Conservation (phyloP, 306 rosid genomes). For the Castanea mollissima region DNA sequence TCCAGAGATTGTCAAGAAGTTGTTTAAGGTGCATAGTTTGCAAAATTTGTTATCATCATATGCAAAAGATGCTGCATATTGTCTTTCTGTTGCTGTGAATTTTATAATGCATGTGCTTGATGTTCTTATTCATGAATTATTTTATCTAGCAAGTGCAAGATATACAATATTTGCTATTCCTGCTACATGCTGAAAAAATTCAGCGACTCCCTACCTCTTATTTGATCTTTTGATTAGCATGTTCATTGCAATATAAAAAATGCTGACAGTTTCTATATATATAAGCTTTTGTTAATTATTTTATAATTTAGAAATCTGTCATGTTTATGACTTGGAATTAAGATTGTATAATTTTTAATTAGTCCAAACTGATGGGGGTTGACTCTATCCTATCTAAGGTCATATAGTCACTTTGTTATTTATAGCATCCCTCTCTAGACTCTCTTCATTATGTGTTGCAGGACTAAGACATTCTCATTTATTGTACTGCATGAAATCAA, state of each 20-base stretch:
- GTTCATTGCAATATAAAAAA: neutral
- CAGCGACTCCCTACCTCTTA: neutral
- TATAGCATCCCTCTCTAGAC: neutral
- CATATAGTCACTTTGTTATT: neutral
- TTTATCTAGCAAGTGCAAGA: neutral
- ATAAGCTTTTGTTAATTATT: neutral
- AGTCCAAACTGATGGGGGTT: neutral
- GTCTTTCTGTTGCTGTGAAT: neutral
- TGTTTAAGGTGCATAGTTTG: constrained; percentile 73
- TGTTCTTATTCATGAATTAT: neutral
- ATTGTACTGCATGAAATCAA: neutral
- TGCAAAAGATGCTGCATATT: neutral
- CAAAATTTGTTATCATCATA: neutral
- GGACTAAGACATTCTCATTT: neutral
- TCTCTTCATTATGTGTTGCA: neutral
- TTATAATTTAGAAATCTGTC: neutral
- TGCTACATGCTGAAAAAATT: neutral
- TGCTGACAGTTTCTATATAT: neutral
- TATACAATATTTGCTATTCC: neutral
- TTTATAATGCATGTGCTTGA: neutral
- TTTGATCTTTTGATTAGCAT: neutral
- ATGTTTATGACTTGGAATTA: neutral
- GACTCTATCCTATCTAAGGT: neutral
- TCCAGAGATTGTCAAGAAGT: constrained; percentile 72
- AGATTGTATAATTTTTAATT: neutral